Base-by-base conservation (phyloP, 768 basidiomycete species). In the Exidia glandulosa region DNA sequence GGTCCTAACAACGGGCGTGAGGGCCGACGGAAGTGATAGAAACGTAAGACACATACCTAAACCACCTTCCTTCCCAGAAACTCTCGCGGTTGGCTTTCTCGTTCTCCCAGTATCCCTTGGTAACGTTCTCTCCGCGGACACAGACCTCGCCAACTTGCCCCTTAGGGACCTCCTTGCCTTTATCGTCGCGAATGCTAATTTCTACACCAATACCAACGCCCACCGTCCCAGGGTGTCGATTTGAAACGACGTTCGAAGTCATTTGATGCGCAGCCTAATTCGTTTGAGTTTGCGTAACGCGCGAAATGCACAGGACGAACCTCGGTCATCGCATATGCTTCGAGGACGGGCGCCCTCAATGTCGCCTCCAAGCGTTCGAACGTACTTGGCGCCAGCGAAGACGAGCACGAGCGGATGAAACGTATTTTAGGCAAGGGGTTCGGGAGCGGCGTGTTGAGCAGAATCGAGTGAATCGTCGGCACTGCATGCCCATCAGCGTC, bases 301-400 rank as follows among this genome's bases (percentile, higher is more conserved):
- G n/a, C n/a, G 48, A 77, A 74, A 58, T 78, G 76, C 10, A 77
- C 77, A 29, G 79, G 60, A 71, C 2, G 79, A 77, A 23, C 79
- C 78, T 81, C 79, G 23, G 79, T 80, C 79, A 83, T 82, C 25
- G 81, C 82, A 66, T 82, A 83, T 2, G 81, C 82, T 27, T 82
- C 82, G 9, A 83, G 70, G n/a, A 84, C 74, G 9, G 76, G 75
- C 2, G 81, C 80, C 31, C 73, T 74, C 66, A 83, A 83, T 2
- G 75, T 75, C 33, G 73, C 65, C 66, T 77, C 77, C 37, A 83
- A 69, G 58, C 75, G 71, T 27, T 75, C 68, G 13, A 82, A 81
- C 14, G 81, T 75, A 1, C 79, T 77, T 3, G 82, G 81, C 0
- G 80, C 69, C 16, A 84, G 72, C 1, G 81, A 79, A 2, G 79